Evolutionary conservation across 2,329 filamentous ascomycete species (phyloP).

Genomic region (Didymella glomerata): DNA sequence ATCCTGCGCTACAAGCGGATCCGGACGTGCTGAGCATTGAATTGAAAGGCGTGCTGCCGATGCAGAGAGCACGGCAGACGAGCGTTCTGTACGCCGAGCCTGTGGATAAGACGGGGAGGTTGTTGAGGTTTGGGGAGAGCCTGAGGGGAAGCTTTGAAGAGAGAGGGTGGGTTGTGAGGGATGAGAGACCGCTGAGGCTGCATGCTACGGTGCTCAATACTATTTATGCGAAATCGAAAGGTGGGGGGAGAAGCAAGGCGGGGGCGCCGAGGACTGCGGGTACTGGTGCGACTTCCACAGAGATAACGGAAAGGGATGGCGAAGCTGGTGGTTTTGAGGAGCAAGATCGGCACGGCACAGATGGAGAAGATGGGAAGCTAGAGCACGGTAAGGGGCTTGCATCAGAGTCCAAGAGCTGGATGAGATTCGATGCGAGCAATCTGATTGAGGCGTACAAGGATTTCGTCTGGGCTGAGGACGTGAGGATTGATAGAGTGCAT

Average conservation of each 20-base stretch:
- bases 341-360: constrained; percentile 1
- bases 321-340: background rate
- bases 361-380: constrained; percentile 6
- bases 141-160: constrained; percentile 65
- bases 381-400: constrained; percentile 14
- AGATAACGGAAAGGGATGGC: background rate
- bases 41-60: constrained; percentile 63
- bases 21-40: constrained; percentile 50
- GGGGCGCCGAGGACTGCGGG: constrained; percentile 7
- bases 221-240: constrained; percentile 69
- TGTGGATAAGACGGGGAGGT: constrained; percentile 60
- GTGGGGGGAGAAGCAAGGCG: constrained; percentile 33
- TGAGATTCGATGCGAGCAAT: constrained; percentile 53
- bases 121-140: constrained; percentile 67
- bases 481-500: constrained; percentile 74
- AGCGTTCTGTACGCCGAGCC: constrained; percentile 65
- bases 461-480: constrained; percentile 73
- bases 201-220: constrained; percentile 91
- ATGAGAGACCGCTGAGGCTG: constrained; percentile 72
- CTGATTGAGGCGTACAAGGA: constrained; percentile 66
- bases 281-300: too few relatives aligned
- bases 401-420: constrained; percentile 37
- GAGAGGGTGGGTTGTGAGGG: constrained; percentile 64
- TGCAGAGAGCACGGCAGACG: constrained; percentile 64
- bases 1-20: constrained; percentile 8